Conservation (phyloP, 495 filamentous ascomycete genomes). For the Neurospora tetrasperma region DNA sequence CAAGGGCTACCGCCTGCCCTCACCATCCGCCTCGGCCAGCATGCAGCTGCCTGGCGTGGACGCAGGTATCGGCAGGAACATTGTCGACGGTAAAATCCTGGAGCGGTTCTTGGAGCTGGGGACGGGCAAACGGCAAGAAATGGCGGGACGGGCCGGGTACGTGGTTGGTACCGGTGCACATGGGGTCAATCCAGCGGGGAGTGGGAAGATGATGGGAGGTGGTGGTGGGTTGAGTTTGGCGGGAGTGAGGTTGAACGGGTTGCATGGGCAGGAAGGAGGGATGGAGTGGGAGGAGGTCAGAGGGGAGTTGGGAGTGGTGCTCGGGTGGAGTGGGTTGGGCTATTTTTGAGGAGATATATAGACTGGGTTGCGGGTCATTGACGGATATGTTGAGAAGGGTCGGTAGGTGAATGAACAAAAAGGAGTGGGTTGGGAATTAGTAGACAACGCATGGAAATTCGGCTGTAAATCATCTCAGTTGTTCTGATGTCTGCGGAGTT, state of each 20-base stretch:
- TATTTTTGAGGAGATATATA: constrained; percentile 18
- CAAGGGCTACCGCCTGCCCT: constrained; percentile 53
- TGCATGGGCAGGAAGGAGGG: neutral
- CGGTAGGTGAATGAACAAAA: neutral
- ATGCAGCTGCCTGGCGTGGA: constrained; percentile 31
- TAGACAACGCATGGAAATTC: neutral
- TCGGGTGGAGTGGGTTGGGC: constrained; percentile 25
- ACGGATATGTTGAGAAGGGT: neutral
- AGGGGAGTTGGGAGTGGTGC: constrained; percentile 23
- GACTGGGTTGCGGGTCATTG: too few species aligned
- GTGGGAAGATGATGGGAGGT: neutral
- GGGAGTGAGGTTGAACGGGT: neutral
- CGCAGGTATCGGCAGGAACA: constrained; percentile 36
- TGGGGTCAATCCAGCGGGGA: neutral
- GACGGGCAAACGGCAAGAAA: constrained; percentile 55
- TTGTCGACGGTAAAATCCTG: constrained; percentile 42
- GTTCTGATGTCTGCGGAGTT: neutral
- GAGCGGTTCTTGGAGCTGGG: constrained; percentile 62
- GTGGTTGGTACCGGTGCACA: constrained; percentile 25
- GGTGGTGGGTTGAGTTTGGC: neutral
- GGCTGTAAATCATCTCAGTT: neutral
- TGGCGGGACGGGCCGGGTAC: constrained; percentile 48
- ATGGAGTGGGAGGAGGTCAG: constrained; percentile 17
- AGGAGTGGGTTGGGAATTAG: neutral
- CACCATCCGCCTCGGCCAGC: constrained; percentile 4